phyloP scores from a whole-genome alignment of 495 filamentous ascomycete species.

The Aspergillus saccharolyticus region DNA sequence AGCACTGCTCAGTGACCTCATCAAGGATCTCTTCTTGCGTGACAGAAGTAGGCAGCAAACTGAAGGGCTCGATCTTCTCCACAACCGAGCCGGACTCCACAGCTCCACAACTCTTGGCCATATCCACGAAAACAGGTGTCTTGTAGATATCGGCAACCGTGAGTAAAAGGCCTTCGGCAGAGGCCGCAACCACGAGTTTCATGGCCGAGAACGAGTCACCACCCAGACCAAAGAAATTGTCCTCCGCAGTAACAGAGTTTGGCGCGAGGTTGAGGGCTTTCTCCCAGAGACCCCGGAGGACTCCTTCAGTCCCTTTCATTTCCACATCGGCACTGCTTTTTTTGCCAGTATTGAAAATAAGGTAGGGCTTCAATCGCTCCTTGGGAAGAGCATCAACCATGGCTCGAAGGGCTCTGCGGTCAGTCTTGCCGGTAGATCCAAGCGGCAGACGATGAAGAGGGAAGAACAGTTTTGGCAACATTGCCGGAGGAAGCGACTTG shows the following conservation, averaged over 20 bases:
- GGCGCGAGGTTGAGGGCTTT: conserved; percentile 31
- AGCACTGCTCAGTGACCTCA: conserved; percentile 43
- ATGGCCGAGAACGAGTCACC: conserved; percentile 56
- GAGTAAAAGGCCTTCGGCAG: conserved; percentile 39
- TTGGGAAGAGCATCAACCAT: conserved; percentile 38
- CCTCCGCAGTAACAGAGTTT: conserved; percentile 37
- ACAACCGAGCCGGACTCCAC: conserved; percentile 5
- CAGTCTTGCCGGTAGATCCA: conserved; percentile 55
- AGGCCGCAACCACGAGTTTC: conserved; percentile 46
- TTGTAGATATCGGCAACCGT: conserved; percentile 49
- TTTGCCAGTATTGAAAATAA: conserved; percentile 27
- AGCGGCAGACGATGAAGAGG: conserved; percentile 52
- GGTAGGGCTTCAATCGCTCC: conserved; percentile 36
- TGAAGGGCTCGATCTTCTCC: conserved; percentile 36
- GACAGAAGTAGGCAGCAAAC: conserved; percentile 32
- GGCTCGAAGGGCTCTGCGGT: conserved; percentile 50
- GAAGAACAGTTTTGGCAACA: conserved; percentile 60
- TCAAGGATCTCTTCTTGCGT: conserved; percentile 30
- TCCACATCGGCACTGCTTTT: conserved; percentile 24
- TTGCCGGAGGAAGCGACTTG: conserved; percentile 44
- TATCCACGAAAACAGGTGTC: conserved; percentile 40
- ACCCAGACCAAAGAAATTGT: conserved; percentile 51
- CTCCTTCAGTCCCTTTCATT: conserved; percentile 27
- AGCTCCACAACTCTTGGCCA: conserved; percentile 35
- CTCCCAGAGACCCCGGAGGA: conserved; percentile 35